Percentiles rank a stretch among this genome's conserved stretches.
These are phyloP conservation scores for Tylopilus balloui DNA, from an alignment of 768 basidiomycete genomes.

Conservation along the genomic window DNA sequence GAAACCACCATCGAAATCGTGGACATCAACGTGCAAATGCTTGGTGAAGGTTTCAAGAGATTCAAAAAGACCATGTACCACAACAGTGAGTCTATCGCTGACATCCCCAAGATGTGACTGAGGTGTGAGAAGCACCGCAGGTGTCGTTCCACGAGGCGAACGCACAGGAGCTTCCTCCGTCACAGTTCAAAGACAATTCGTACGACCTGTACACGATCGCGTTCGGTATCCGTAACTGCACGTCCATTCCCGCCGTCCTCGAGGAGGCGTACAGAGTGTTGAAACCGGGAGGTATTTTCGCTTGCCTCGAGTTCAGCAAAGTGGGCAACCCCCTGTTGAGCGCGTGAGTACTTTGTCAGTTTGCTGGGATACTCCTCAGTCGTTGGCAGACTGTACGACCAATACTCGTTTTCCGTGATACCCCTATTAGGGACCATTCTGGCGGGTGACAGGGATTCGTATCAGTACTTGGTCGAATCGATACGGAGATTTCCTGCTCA, in stretches of 20 bases:
- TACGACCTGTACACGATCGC: slow-evolving; percentile 98
- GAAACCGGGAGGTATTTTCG: slow-evolving; percentile 93
- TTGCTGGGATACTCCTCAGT: slow-evolving; percentile 4
- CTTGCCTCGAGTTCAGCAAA: slow-evolving; percentile 93
- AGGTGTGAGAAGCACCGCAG: slow-evolving; percentile 65
- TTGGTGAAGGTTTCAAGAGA: slow-evolving; percentile 82
- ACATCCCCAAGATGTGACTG: not conserved
- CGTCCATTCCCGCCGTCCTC: slow-evolving; percentile 83
- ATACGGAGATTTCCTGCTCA: slow-evolving; percentile 92
- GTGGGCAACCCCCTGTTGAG: slow-evolving; percentile 84
- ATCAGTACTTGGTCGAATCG: slow-evolving; percentile 97
- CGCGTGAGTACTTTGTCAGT: slow-evolving; percentile 52
- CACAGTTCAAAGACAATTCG: slow-evolving; percentile 71
- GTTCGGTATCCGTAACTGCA: slow-evolving; percentile 97
- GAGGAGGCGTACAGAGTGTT: slow-evolving; percentile 89
- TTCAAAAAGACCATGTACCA: slow-evolving; percentile 99
- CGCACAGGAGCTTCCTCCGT: slow-evolving; percentile 70
- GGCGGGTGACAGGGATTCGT: slow-evolving; percentile 91
- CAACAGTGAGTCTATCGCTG: slow-evolving; percentile 58
- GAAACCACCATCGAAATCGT: slow-evolving; percentile 86
- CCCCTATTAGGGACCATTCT: slow-evolving; percentile 94
- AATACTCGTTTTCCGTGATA: slow-evolving; percentile 94
- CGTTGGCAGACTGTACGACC: slow-evolving; percentile 72
- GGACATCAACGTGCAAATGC: slow-evolving; percentile 95
- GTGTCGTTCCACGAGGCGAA: slow-evolving; percentile 91